phyloP scores from a whole-genome alignment of 169 alveolate species.

The Plasmodium blacklocki region DNA sequence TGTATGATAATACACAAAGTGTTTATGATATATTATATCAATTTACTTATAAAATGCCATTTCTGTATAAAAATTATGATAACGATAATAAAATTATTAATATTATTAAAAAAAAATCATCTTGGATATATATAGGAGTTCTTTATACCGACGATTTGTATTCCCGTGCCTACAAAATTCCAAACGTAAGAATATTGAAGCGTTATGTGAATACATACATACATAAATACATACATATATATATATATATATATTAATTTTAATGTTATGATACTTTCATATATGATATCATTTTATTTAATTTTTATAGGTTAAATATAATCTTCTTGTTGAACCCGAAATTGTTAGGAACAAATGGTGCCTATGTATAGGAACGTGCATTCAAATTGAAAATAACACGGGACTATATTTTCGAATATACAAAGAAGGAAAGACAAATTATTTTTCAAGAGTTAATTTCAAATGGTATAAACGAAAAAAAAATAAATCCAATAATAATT shows the following conservation, averaged over 20 bases:
- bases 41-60: slow-evolving; percentile 63
- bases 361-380: slow-evolving; percentile 81
- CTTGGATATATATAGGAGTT: slow-evolving; percentile 74
- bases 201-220: background rate
- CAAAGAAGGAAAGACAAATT: slow-evolving; percentile 76
- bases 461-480: slow-evolving; percentile 55
- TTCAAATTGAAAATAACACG: slow-evolving; percentile 81
- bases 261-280: background rate
- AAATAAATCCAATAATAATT: background rate
- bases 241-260: background rate
- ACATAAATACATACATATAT: background rate
- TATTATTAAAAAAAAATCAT: slow-evolving; percentile 49
- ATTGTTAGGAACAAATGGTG: slow-evolving; percentile 80
- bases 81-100: slow-evolving; percentile 61
- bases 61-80: slow-evolving; percentile 34
- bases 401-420: slow-evolving; percentile 79
- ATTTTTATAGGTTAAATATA: slow-evolving; percentile 69
- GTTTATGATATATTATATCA: slow-evolving; percentile 64
- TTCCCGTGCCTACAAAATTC: slow-evolving; percentile 65
- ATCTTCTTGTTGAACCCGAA: slow-evolving; percentile 81
- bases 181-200: slow-evolving; percentile 31
- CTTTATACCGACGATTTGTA: slow-evolving; percentile 69
- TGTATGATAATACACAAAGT: slow-evolving; percentile 65
- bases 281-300: background rate
- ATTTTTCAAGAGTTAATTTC: slow-evolving; percentile 70